Percentiles rank a stretch among this genome's conserved stretches.
Evolutionary conservation across 2,329 filamentous ascomycete genomes (phyloP).

Genomic region (Pyricularia grisea): DNA sequence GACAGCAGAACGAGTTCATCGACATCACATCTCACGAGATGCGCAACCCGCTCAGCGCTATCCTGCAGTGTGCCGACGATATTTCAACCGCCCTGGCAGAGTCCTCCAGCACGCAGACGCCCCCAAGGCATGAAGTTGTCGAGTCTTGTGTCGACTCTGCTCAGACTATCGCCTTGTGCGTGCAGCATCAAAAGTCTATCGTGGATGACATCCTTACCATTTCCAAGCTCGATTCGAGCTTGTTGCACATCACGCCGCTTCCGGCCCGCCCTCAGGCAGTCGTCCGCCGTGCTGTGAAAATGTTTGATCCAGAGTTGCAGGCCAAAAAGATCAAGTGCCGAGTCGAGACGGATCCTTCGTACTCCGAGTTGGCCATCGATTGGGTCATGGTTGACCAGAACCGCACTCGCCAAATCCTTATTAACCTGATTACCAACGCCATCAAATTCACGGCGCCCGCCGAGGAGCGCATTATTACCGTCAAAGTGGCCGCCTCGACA

Average conservation of each 20-base stretch:
- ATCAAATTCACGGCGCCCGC: conserved; percentile 44
- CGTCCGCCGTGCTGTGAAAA: conserved; percentile 43
- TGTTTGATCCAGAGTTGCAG: conserved; percentile 48
- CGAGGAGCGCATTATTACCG: conserved; percentile 29
- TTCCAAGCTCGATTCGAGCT: conserved; percentile 43
- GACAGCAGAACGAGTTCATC: conserved; percentile 47
- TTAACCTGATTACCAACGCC: conserved; percentile 51
- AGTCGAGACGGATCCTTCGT: conserved; percentile 36
- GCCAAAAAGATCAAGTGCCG: conserved; percentile 45
- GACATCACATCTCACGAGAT: conserved; percentile 42
- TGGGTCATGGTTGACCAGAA: conserved; percentile 49
- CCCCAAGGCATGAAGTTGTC: conserved; percentile 23
- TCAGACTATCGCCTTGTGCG: conserved; percentile 45
- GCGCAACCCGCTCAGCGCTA: conserved; percentile 44
- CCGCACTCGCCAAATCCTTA: conserved; percentile 47
- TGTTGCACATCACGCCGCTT: conserved; percentile 45
- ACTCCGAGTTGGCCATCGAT: conserved; percentile 36
- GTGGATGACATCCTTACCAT: conserved; percentile 38
- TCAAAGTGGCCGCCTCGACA: conserved; percentile 37
- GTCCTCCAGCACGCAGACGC: conserved; percentile 14
- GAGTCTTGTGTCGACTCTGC: conserved; percentile 42
- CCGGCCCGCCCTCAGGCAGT: conserved; percentile 41
- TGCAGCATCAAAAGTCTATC: conserved; percentile 46
- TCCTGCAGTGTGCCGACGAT: conserved; percentile 48
- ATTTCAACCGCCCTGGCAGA: conserved; percentile 23